Base-by-base conservation (phyloP, 1,139 yeast species). In the Ogataea hybrid region DNA sequence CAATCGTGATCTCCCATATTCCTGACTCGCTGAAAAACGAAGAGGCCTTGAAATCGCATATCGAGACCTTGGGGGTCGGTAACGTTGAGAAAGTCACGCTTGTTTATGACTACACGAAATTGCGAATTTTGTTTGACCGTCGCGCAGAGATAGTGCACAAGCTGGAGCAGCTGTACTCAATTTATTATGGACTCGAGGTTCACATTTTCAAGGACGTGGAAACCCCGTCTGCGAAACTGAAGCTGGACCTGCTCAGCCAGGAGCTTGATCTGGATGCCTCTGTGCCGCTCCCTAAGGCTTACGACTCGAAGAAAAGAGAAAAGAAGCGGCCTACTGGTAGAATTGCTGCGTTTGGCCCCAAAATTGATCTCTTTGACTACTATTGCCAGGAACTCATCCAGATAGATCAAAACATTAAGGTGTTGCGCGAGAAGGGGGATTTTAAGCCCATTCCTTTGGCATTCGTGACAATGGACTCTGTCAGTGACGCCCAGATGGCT, bases 401-500 rank as follows among this genome's bases (percentile, higher is more conserved):
- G 6, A 57, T 86, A 6, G 94, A 87, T 56, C 68, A 68, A 34
- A 70, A 76, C 47, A 85, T 87, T 36, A 52, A 53, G 9, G 58
- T 65, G 16, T 70, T 77, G 3, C 69, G 87, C 36, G 62, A 61
- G 8, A 59, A 66, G 20, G 68, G 70, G 32, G 73, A 65, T 25
- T 71, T 69, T 47, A 55, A 57, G 25, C 63, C 75, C 12, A 67
- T 70, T 6, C 68, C 70, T 14, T 67, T 71, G 10, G 95, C 96
- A 0, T 87, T 87, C 62, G 77, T 87, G 17, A 87, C 95, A 1
- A 82, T 87, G 92, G 83, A 81, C 49, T 75, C 87, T 2, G 95
- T 86, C 8, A 86, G 94, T 0, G 81, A 83, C 54, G 95, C 96
- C 1, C 96, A 87, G 59, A 79, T 87, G 84, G 81, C 88, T 7